phyloP scores from a whole-genome alignment of 202 grass and related monocot species.

The Schoenoplectus triqueter region DNA sequence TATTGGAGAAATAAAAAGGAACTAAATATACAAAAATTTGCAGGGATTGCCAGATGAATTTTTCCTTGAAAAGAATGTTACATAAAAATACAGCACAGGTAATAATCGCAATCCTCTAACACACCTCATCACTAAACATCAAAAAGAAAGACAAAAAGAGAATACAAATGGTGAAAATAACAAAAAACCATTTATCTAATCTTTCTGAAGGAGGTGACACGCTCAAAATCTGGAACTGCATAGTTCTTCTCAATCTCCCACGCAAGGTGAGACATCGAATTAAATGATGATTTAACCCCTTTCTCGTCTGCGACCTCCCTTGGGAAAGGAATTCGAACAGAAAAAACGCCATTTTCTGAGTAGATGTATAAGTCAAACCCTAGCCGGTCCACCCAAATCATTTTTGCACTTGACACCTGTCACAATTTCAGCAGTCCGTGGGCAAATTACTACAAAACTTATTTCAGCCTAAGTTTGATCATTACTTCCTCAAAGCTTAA shows the following conservation, averaged over 20 bases:
- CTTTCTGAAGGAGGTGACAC: conserved; percentile 68
- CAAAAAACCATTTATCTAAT: conserved; percentile 58
- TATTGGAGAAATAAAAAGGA: background rate
- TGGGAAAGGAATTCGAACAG: conserved; percentile 73
- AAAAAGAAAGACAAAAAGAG: conserved; percentile 31
- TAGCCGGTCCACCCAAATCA: conserved; percentile 90
- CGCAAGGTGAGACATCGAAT: conserved; percentile 95
- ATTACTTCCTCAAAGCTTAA: conserved; percentile 25
- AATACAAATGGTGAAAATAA: conserved; percentile 16
- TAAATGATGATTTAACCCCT: conserved; percentile 86
- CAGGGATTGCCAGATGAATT: background rate
- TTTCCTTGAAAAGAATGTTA: conserved; percentile 9
- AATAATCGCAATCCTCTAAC: conserved; percentile 30
- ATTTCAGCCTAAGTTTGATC: background rate
- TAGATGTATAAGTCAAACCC: conserved; percentile 87
- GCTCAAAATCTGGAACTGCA: conserved; percentile 71
- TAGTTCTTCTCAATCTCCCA: conserved; percentile 94
- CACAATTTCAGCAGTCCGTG: conserved; percentile 1
- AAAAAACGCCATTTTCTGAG: conserved; percentile 60
- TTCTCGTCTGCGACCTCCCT: conserved; percentile 86
- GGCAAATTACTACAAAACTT: background rate
- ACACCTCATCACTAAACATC: conserved; percentile 39
- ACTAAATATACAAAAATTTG: background rate
- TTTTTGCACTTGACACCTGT: conserved; percentile 68
- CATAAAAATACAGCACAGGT: background rate